Conservation (phyloP, 225 moss, liverwort and hornwort species). For the Polytrichum commune region DNA sequence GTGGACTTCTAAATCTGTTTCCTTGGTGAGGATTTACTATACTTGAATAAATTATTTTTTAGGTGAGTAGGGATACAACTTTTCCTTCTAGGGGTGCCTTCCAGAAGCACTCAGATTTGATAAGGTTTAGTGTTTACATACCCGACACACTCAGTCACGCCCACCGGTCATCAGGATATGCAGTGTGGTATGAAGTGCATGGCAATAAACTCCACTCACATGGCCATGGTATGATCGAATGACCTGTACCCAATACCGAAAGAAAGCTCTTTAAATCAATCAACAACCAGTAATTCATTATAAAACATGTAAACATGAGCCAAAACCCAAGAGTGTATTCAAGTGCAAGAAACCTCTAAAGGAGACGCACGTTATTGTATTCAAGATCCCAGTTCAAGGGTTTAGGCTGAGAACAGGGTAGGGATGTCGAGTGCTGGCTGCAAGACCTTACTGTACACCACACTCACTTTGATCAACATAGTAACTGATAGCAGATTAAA, state of each 20-base stretch:
- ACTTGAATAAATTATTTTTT: background rate
- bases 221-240: slow-evolving; percentile 98
- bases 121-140: too few relatives aligned
- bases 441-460: slow-evolving; percentile 59
- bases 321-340: background rate
- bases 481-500: slow-evolving; percentile 38
- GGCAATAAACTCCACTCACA: slow-evolving; percentile 95
- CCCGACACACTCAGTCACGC: slow-evolving; percentile 96
- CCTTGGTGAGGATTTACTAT: background rate
- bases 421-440: slow-evolving; percentile 90
- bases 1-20: background rate
- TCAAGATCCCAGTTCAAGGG: slow-evolving; percentile 99
- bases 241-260: slow-evolving; percentile 49
- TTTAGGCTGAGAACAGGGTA: slow-evolving; percentile 96
- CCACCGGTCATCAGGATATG: slow-evolving; percentile 98
- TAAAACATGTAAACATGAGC: too few relatives aligned
- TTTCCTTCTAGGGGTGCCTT: background rate
- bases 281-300: background rate
- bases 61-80: background rate
- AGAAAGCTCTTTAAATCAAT: slow-evolving; percentile 6
- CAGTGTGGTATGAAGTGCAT: slow-evolving; percentile 91
- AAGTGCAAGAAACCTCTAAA: background rate
- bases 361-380: slow-evolving; percentile 75
- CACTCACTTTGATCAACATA: slow-evolving; percentile 10
- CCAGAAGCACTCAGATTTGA: background rate